Percentiles rank a stretch among this genome's conserved stretches.
phyloP scores from a whole-genome alignment of 83 land plant species.

The Diphasiastrum complanatum region DNA sequence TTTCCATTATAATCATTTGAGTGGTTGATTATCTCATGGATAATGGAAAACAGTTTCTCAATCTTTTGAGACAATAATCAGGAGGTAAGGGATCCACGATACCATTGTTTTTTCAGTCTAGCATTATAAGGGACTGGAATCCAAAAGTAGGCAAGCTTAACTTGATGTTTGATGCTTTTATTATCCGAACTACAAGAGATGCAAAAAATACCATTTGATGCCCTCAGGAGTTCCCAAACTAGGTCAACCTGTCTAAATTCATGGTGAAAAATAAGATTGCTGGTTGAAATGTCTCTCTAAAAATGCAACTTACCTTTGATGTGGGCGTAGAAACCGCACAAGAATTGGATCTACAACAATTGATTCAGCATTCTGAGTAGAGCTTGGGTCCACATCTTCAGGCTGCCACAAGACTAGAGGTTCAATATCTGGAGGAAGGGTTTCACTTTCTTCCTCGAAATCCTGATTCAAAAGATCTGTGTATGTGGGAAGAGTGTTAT shows the following conservation, averaged over 20 bases:
- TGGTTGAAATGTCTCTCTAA: slow-evolving; percentile 1
- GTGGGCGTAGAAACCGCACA: slow-evolving; percentile 74
- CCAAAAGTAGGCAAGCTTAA: too few relatives aligned
- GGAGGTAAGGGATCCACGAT: too few relatives aligned
- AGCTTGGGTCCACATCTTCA: slow-evolving; percentile 41
- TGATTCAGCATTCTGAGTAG: slow-evolving; percentile 9
- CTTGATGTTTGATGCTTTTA: too few relatives aligned
- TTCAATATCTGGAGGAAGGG: slow-evolving; percentile 81
- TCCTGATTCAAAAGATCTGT: slow-evolving; percentile 9
- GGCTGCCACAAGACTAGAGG: slow-evolving; percentile 88
- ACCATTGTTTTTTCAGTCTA: too few relatives aligned
- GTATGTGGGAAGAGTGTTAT: slow-evolving; percentile 25
- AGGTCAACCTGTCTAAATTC: background rate
- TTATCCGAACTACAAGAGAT: too few relatives aligned
- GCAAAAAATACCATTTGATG: too few relatives aligned
- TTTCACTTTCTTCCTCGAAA: slow-evolving; percentile 27
- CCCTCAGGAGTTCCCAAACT: too few relatives aligned
- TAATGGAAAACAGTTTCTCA: too few relatives aligned
- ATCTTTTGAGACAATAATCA: too few relatives aligned
- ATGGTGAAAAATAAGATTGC: background rate
- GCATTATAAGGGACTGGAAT: too few relatives aligned
- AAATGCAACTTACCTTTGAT: slow-evolving; percentile 66
- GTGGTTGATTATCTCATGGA: background rate
- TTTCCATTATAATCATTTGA: background rate
- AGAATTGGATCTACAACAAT: slow-evolving; percentile 80